These are phyloP conservation scores for Westerdykella aurantiaca DNA, from an alignment of 2,329 filamentous ascomycete genomes.

Conservation along the genomic window DNA sequence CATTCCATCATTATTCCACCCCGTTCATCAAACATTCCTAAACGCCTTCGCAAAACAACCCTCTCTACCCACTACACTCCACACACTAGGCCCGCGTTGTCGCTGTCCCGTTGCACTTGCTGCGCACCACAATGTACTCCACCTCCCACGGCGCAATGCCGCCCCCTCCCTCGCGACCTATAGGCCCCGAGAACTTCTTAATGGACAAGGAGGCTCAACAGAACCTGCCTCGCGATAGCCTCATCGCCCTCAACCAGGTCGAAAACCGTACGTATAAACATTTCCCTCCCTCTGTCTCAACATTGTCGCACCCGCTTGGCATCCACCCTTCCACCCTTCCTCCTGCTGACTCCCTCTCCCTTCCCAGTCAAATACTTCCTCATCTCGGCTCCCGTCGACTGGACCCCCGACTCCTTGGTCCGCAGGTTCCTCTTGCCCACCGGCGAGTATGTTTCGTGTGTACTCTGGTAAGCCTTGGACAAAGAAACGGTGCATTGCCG, in stretches of 20 bases:
- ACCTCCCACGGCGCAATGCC: conserved; percentile 66
- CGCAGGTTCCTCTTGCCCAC: conserved; percentile 91
- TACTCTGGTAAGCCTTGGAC: conserved; percentile 63
- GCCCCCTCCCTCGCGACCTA: conserved; percentile 61
- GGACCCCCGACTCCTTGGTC: conserved; percentile 95
- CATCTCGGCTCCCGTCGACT: conserved; percentile 96
- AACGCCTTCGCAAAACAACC: conserved; percentile 24
- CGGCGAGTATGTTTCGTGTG: conserved; percentile 97
- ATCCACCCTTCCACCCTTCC: no score
- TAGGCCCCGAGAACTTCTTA: conserved; percentile 97
- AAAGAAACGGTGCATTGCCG: conserved; percentile 1
- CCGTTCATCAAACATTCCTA: conserved; percentile 25
- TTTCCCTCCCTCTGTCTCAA: conserved; percentile 10
- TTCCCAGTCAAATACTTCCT: conserved; percentile 93
- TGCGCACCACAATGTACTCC: conserved; percentile 46
- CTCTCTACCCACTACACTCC: no score
- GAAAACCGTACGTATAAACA: conserved; percentile 72
- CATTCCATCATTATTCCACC: conserved; percentile 14
- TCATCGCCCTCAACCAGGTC: conserved; percentile 95
- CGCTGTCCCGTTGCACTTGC: no score
- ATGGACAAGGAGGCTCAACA: conserved; percentile 95
- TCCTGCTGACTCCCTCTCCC: conserved; percentile 26
- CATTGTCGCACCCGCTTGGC: conserved; percentile 3
- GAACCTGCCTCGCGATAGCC: conserved; percentile 89
- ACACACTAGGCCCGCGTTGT: conserved; percentile 24